Evolutionary conservation across 1,284 basidiomycete genomes (phyloP).

Genomic region (Melampsora americana): DNA sequence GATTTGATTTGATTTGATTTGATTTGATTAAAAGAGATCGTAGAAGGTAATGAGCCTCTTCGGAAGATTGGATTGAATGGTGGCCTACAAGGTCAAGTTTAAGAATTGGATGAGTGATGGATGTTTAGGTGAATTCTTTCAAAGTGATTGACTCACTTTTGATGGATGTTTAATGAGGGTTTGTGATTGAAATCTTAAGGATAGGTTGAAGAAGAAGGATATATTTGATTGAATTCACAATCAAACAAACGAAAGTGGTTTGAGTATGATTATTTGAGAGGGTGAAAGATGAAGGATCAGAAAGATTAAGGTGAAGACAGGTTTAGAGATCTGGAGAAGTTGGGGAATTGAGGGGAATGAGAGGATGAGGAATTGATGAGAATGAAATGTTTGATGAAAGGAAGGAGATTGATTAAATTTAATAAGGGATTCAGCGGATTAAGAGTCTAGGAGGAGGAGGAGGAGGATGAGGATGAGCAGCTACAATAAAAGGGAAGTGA

Average conservation of each 20-base stretch:
- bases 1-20: too few relatives aligned
- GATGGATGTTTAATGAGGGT: neutral
- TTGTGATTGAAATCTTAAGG: neutral
- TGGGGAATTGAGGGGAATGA: too few relatives aligned
- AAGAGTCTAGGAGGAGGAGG: neutral
- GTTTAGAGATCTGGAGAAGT: neutral
- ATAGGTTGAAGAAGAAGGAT: neutral
- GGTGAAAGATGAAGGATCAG: neutral
- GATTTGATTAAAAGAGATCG: too few relatives aligned
- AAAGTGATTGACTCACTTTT: too few relatives aligned
- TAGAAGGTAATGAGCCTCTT: too few relatives aligned
- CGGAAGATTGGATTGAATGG: too few relatives aligned
- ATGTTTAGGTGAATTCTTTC: too few relatives aligned
- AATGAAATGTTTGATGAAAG: too few relatives aligned
- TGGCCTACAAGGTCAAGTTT: too few relatives aligned
- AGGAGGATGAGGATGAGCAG: neutral
- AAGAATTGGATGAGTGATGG: too few relatives aligned
- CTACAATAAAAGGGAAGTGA: neutral
- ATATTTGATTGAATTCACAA: neutral
- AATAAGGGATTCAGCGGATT: neutral
- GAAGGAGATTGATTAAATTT: too few relatives aligned
- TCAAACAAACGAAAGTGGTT: neutral
- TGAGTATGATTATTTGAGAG: neutral
- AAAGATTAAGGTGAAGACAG: neutral
- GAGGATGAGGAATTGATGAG: neutral